These are phyloP conservation scores for Penicillium ochrochloron DNA, from an alignment of 495 filamentous ascomycete species.

Conservation along the genomic window DNA sequence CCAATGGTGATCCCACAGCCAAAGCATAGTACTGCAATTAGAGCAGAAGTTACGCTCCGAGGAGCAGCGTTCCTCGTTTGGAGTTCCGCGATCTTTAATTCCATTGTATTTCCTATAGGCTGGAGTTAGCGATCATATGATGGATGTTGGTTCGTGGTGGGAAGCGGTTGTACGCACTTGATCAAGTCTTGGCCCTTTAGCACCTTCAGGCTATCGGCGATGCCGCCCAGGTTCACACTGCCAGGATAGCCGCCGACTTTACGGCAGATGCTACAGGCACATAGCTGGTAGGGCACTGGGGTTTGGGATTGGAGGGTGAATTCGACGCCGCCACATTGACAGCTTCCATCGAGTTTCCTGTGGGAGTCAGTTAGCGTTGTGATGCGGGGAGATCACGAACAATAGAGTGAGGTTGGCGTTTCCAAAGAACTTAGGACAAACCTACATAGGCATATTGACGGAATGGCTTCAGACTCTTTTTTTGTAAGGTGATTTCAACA, in stretches of 20 bases:
- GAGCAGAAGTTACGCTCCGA: constrained; percentile 60
- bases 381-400: not conserved
- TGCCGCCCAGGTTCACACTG: constrained; percentile 56
- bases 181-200: constrained; percentile 53
- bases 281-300: constrained; percentile 60
- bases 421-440: not conserved
- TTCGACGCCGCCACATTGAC: constrained; percentile 58
- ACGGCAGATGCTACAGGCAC: constrained; percentile 61
- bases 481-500: not conserved
- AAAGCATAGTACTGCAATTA: constrained; percentile 56
- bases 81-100: constrained; percentile 54
- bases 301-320: constrained; percentile 57
- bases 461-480: not conserved
- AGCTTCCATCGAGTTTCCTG: constrained; percentile 58
- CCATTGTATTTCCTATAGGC: constrained; percentile 53
- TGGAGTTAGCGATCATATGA: not conserved
- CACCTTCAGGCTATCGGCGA: constrained; percentile 51
- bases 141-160: not conserved
- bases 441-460: constrained; percentile 8
- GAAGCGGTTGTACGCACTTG: constrained; percentile 40
- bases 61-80: constrained; percentile 44
- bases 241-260: constrained; percentile 57
- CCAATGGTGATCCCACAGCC: constrained; percentile 55
- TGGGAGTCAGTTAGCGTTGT: not conserved
- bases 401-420: not conserved